A percentile compares a stretch with the other conserved stretches of the same genome.
Conservation (phyloP, 352 stramenopile species). For the Globisporangium echinulatum region DNA sequence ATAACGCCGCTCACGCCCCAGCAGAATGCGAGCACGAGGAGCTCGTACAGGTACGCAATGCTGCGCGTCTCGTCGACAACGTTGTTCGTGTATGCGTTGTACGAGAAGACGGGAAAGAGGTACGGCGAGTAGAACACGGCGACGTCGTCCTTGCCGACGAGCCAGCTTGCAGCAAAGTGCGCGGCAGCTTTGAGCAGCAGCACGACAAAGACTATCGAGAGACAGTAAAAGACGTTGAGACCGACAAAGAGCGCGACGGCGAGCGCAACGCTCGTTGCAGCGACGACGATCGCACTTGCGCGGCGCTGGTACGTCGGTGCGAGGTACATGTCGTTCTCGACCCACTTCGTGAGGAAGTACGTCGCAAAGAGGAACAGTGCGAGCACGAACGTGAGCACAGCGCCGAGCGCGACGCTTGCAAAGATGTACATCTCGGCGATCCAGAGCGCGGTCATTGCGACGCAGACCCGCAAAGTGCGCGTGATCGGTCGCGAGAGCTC, state of each 20-base stretch:
- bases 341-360: constrained; percentile 78
- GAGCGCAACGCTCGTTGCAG: constrained; percentile 30
- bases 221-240: constrained; percentile 75
- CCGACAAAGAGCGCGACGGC: constrained; percentile 36
- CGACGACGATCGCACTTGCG: constrained; percentile 35
- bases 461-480: constrained; percentile 28
- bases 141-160: constrained; percentile 56
- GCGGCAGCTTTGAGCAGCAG: constrained; percentile 69
- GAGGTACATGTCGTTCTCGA: constrained; percentile 81
- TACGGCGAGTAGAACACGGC: constrained; percentile 83
- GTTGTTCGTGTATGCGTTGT: constrained; percentile 89
- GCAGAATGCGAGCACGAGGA: constrained; percentile 65
- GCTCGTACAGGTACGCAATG: constrained; percentile 57
- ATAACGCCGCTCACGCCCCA: constrained; percentile 87
- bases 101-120: constrained; percentile 88
- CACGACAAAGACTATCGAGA: constrained; percentile 83
- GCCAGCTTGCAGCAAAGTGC: constrained; percentile 52
- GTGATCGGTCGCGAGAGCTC: constrained; percentile 40
- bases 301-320: constrained; percentile 48
- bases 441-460: constrained; percentile 40
- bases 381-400: constrained; percentile 48
- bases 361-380: constrained; percentile 63
- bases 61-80: constrained; percentile 82
- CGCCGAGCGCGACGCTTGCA: constrained; percentile 40
- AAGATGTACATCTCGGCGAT: constrained; percentile 81